Percentiles rank a stretch among this genome's conserved stretches.
Evolutionary conservation across 2,329 filamentous ascomycete genomes (phyloP).

Genomic region (Pestalotiopsis sp.): DNA sequence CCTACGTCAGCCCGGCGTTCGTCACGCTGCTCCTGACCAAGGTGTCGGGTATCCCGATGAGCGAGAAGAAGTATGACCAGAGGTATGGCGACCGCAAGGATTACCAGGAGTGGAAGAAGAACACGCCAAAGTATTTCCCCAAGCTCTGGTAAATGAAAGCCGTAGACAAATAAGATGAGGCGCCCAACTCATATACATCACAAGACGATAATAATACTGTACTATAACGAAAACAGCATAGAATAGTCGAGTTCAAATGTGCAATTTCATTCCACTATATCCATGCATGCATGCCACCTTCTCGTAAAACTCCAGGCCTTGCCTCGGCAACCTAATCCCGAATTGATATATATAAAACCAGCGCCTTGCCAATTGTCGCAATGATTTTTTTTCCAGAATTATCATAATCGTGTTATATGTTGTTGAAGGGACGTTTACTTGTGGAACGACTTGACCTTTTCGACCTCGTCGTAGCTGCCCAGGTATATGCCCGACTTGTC

Average conservation of each 20-base stretch:
- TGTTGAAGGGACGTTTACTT: slow-evolving; percentile 42
- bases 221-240: slow-evolving; percentile 17
- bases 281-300: background rate
- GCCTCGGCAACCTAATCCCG: slow-evolving; percentile 4
- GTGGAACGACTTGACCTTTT: slow-evolving; percentile 89
- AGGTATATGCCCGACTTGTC: slow-evolving; percentile 95
- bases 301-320: background rate
- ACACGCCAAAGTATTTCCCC: slow-evolving; percentile 66
- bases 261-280: slow-evolving; percentile 2
- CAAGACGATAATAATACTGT: background rate
- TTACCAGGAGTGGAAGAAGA: slow-evolving; percentile 69
- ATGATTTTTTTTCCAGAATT: background rate
- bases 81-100: slow-evolving; percentile 64
- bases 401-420: background rate
- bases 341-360: slow-evolving; percentile 2
- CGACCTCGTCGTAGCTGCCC: slow-evolving; percentile 91
- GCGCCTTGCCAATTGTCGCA: background rate
- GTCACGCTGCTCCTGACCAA: slow-evolving; percentile 64
- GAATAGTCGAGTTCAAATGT: background rate
- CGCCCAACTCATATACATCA: background rate
- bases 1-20: slow-evolving; percentile 65
- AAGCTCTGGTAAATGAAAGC: slow-evolving; percentile 45
- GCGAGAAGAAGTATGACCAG: slow-evolving; percentile 70
- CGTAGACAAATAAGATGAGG: background rate
- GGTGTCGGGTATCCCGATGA: slow-evolving; percentile 66